phyloP scores from a whole-genome alignment of 495 filamentous ascomycete species.

The Penicillium lividum region DNA sequence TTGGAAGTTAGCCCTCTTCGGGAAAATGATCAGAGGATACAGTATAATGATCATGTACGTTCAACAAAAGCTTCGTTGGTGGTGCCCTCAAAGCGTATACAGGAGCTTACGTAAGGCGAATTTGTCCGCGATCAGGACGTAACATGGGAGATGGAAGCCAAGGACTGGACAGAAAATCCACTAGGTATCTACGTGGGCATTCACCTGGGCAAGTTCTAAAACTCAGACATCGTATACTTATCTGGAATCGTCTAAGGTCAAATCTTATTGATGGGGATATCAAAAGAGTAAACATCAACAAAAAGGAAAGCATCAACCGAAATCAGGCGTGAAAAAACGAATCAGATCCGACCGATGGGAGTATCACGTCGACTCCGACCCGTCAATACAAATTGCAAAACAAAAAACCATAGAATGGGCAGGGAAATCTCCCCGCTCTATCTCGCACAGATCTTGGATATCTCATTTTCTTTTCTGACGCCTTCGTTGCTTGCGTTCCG shows the following conservation, averaged over 20 bases:
- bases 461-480: slow-evolving; percentile 38
- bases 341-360: slow-evolving; percentile 7
- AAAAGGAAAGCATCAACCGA: slow-evolving; percentile 7
- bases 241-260: slow-evolving; percentile 17
- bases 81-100: no score
- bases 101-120: no score
- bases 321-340: slow-evolving; percentile 5
- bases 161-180: no score
- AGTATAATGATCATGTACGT: no score
- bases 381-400: slow-evolving; percentile 9
- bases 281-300: slow-evolving; percentile 23
- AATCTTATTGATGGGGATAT: slow-evolving; percentile 30
- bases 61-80: no score
- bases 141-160: no score
- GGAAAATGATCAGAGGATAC: no score
- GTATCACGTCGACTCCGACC: slow-evolving; percentile 17
- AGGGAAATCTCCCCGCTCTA: slow-evolving; percentile 21
- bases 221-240: background rate
- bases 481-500: slow-evolving; percentile 39
- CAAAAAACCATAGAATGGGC: slow-evolving; percentile 15
- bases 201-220: background rate
- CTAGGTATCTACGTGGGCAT: no score
- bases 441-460: slow-evolving; percentile 36
- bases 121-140: no score
- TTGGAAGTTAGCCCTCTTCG: no score